Base-by-base conservation (phyloP, 208 protist genomes). In the Trypanosoma boissoni region DNA sequence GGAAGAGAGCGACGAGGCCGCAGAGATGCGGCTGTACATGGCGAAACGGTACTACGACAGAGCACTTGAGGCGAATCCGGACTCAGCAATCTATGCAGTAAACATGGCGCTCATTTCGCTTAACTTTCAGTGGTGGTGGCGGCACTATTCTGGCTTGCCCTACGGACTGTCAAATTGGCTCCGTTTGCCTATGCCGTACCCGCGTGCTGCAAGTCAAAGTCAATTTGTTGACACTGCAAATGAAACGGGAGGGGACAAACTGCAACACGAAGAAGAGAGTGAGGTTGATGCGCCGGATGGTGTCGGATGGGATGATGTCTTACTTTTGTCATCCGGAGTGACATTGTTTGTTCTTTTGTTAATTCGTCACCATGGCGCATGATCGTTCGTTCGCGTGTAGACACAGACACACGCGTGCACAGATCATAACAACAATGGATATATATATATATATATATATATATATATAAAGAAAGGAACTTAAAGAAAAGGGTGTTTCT, bases 1-100 rank as follows among this genome's bases (percentile, higher is more conserved):
- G n/a, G n/a, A n/a, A n/a, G n/a, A n/a, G n/a, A n/a, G n/a, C n/a
- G n/a, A n/a, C 0, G 7, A 27, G 28, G 21, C 50, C 36, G 46
- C 54, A 20, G 58, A 64, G 28, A 72, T 54, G 56, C 58, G 65
- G 9, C 44, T 79, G n/a, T 65, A 72, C 52, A 42, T 83, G 44
- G 76, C 76, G 14, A 83, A 76, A 31, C 66, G 68, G 5, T 78
- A 68, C 46, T 83, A 78, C 56, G 76, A 83, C 41, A 31, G 45
- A 10, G 61, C 56, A 18, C 23, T 61, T 14, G 41, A 70, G 37
- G 16, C 57, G 18, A 59, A 56, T 44, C 41, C 26, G 10, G 21
- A 7, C 14, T 39, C 21, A 12, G 31, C 52, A 14, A 20, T 34
- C 23, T 66, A 63, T 44, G 68, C 59, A 12, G 64, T 76, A 12